phyloP scores from a whole-genome alignment of 257 asterid species.

The Ophiorrhiza pumila region DNA sequence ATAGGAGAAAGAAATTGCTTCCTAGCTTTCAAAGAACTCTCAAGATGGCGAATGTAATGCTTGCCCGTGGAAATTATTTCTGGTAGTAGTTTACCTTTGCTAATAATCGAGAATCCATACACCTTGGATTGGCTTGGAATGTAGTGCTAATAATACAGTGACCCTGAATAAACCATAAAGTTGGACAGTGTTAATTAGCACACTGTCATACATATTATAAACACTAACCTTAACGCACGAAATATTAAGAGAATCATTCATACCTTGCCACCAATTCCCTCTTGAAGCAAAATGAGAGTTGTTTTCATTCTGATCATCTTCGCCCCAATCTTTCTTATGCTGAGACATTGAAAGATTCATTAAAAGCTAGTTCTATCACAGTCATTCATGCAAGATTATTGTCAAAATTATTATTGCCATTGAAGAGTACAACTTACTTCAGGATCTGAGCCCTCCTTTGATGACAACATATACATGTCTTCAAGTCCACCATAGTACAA shows the following conservation, averaged over 20 bases:
- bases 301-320: slow-evolving; percentile 31
- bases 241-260: slow-evolving; percentile 2
- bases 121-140: slow-evolving; percentile 13
- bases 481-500: slow-evolving; percentile 51
- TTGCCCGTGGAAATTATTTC: not conserved
- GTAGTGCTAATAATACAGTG: slow-evolving; percentile 41
- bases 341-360: slow-evolving; percentile 18
- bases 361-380: not conserved
- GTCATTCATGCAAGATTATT: not conserved
- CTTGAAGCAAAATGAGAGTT: slow-evolving; percentile 33
- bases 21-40: not conserved
- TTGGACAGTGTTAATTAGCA: not conserved
- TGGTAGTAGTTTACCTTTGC: slow-evolving; percentile 25
- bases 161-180: slow-evolving; percentile 33
- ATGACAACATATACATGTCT: slow-evolving; percentile 42
- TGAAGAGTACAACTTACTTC: slow-evolving; percentile 24
- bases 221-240: not conserved
- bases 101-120: slow-evolving; percentile 23
- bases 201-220: not conserved
- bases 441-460: slow-evolving; percentile 24
- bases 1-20: not conserved
- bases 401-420: not conserved
- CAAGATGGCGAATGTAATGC: not conserved
- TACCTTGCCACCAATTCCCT: slow-evolving; percentile 66
- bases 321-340: slow-evolving; percentile 38